These are phyloP conservation scores for Podospora sp. DNA, from an alignment of 495 filamentous ascomycete genomes.

Conservation along the genomic window DNA sequence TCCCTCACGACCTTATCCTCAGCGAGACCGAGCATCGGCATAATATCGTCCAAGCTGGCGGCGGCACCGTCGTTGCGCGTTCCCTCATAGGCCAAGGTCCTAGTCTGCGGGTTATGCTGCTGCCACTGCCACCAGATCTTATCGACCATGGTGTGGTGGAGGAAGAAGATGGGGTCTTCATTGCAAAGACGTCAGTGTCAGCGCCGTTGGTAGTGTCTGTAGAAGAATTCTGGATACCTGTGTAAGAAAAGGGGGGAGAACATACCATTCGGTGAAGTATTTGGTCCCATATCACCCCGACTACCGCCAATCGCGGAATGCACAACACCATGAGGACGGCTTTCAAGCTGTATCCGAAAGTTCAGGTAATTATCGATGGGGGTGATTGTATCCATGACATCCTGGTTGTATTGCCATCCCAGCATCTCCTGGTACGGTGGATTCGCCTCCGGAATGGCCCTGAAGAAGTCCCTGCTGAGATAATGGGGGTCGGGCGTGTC, in stretches of 20 bases:
- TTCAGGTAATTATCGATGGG: not conserved
- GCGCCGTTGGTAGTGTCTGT: not conserved
- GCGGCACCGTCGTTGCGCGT: not conserved
- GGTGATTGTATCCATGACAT: not conserved
- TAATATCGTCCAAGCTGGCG: not conserved
- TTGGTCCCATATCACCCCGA: not conserved
- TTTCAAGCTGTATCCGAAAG: not conserved
- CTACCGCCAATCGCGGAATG: constrained; percentile 5
- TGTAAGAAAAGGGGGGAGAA: not conserved
- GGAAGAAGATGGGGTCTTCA: constrained; percentile 15
- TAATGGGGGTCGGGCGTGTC: not conserved
- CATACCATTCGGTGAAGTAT: constrained; percentile 11
- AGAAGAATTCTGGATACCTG: not conserved
- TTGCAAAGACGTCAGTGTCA: not conserved
- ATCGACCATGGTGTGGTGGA: constrained; percentile 14
- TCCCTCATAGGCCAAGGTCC: constrained; percentile 7
- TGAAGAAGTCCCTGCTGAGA: constrained; percentile 7
- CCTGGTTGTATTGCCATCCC: not conserved
- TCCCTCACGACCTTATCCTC: not conserved
- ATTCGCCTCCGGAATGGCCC: not conserved
- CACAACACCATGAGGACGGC: constrained; percentile 11
- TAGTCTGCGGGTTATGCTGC: not conserved
- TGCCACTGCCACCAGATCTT: constrained; percentile 15
- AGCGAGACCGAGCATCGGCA: constrained; percentile 9
- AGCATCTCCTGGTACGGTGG: not conserved